These are phyloP conservation scores for Collybia sordida DNA, from an alignment of 768 basidiomycete genomes.

Conservation along the genomic window DNA sequence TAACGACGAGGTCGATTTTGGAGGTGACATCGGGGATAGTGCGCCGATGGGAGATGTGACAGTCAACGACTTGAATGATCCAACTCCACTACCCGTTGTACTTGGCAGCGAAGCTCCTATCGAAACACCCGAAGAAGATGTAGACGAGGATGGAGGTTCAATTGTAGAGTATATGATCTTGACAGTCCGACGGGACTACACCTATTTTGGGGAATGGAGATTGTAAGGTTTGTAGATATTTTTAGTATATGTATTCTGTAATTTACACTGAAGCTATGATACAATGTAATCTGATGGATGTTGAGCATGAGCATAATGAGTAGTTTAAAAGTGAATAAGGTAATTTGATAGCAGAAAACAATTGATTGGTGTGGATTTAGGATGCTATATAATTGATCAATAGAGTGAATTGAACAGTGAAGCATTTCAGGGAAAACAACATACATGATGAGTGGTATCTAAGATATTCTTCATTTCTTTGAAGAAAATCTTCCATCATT, in stretches of 20 bases:
- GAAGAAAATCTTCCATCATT: slow-evolving; percentile 12
- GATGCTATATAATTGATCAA: not conserved
- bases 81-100: slow-evolving; percentile 12
- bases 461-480: slow-evolving; percentile 4
- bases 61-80: slow-evolving; percentile 4
- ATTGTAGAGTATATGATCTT: slow-evolving; percentile 85
- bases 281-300: slow-evolving; percentile 2
- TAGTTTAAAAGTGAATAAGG: not conserved
- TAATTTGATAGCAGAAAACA: not conserved
- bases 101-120: slow-evolving; percentile 27
- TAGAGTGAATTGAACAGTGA: not conserved
- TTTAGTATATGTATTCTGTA: not conserved
- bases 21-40: slow-evolving; percentile 36
- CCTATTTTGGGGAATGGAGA: slow-evolving; percentile 75
- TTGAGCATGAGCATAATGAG: not conserved
- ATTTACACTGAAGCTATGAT: slow-evolving; percentile 1
- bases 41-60: slow-evolving; percentile 12
- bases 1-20: slow-evolving; percentile 81
- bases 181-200: slow-evolving; percentile 59
- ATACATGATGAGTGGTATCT: not conserved
- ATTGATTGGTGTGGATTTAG: not conserved
- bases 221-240: slow-evolving; percentile 30
- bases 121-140: slow-evolving; percentile 42
- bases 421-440: not conserved
- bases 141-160: slow-evolving; percentile 62